Conservation (phyloP, 805 yeast genomes). For the Ogataea degrootiae region DNA sequence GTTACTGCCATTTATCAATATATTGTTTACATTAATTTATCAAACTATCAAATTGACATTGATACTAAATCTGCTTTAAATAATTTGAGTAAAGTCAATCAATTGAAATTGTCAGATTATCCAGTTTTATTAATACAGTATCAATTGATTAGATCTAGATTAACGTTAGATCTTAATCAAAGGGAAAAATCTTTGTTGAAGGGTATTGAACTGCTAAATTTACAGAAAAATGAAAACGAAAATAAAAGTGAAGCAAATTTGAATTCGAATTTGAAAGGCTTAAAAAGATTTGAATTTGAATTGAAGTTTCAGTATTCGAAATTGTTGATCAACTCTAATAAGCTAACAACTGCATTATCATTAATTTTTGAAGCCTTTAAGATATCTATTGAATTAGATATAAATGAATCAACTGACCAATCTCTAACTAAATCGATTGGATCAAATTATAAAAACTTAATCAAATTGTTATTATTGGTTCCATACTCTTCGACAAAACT, state of each 20-base stretch:
- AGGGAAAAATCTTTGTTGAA: constrained; percentile 10
- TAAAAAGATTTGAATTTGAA: constrained; percentile 1
- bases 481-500: too few relatives aligned
- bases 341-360: constrained; percentile 1
- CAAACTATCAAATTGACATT: constrained; percentile 3
- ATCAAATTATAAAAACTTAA: too few relatives aligned
- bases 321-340: constrained; percentile 1
- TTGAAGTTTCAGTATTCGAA: constrained; percentile 4
- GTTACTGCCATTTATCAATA: constrained; percentile 7
- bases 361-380: constrained; percentile 3
- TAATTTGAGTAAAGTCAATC: constrained; percentile 11
- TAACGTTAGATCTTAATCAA: constrained; percentile 5
- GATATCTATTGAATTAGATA: neutral
- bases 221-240: neutral
- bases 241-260: too few relatives aligned
- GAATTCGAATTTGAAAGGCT: neutral
- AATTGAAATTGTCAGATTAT: constrained; percentile 6
- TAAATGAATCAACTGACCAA: too few relatives aligned
- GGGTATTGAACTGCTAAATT: constrained; percentile 8
- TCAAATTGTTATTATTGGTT: too few relatives aligned
- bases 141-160: constrained; percentile 7
- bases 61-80: constrained; percentile 3
- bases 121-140: constrained; percentile 8
- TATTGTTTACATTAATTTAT: constrained; percentile 8
- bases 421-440: too few relatives aligned